phyloP scores from a whole-genome alignment of 768 basidiomycete genomes.

The Termitomyces sp. region DNA sequence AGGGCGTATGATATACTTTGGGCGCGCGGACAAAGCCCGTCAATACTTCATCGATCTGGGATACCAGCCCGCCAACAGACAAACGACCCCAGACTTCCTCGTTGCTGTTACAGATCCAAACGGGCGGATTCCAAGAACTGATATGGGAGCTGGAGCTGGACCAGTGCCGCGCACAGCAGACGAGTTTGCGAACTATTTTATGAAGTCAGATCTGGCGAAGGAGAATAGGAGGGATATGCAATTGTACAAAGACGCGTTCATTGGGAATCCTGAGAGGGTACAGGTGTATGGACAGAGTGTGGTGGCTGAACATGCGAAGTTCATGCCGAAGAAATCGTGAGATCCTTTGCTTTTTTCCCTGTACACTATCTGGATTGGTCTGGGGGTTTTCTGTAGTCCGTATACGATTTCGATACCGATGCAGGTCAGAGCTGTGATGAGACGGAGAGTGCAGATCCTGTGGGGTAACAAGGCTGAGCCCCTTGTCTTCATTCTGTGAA shows the following conservation, averaged over 20 bases:
- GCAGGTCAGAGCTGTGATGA: conserved; percentile 34
- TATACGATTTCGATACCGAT: conserved; percentile 32
- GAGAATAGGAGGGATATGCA: conserved; percentile 42
- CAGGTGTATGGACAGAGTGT: conserved; percentile 41
- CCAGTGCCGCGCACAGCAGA: conserved; percentile 37
- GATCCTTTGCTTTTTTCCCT: background rate
- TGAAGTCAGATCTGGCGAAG: conserved; percentile 24
- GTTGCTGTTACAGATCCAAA: conserved; percentile 55
- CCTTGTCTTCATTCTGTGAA: conserved; percentile 26
- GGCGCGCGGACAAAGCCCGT: conserved; percentile 56
- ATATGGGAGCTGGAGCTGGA: conserved; percentile 11
- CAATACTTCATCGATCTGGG: conserved; percentile 75
- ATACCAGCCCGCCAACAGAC: conserved; percentile 51
- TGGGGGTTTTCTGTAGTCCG: conserved; percentile 17
- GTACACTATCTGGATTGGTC: background rate
- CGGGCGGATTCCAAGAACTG: conserved; percentile 40
- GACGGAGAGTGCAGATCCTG: conserved; percentile 33
- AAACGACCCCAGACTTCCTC: conserved; percentile 64
- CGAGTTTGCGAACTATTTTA: conserved; percentile 39
- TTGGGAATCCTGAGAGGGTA: conserved; percentile 36
- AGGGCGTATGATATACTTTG: conserved; percentile 74
- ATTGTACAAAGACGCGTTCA: conserved; percentile 38
- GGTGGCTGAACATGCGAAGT: conserved; percentile 45
- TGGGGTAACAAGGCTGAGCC: conserved; percentile 25
- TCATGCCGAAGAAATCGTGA: conserved; percentile 29